Evolutionary conservation across 768 basidiomycete genomes (phyloP), one percentile per base, ranked within the genome.

Genomic region (Lactarius hengduanensis): DNA sequence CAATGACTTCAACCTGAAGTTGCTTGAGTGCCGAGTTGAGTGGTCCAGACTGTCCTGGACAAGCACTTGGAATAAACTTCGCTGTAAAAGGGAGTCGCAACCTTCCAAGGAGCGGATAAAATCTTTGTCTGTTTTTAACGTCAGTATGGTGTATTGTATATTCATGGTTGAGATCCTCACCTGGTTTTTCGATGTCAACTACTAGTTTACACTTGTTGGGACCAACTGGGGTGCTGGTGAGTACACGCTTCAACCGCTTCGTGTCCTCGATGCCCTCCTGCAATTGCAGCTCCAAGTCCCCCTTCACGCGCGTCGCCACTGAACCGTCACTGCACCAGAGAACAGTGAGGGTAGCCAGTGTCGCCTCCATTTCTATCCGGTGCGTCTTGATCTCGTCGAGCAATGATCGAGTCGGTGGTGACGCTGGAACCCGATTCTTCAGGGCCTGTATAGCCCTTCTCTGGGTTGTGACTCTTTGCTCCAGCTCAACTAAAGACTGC

Each of bases 11-110:
- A 61, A 36, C 47, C 34, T 53, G 36, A 38, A 28, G 26, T 61
- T 61, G 61, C 50, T 53, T 47, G 43, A 50, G 5, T 15, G 10
- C 36, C 36, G 36, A 36, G 32, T 61, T 10, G 45, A 22, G 47
- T 61, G 32, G 45, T 53, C 30, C 47, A 53, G 47, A 40, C 32
- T 61, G 61, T 61, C 34, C 7, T 36, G n/a, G 50, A 40, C 50
- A 40, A 61, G 47, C 32, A 61, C 34, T 54, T 53, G 34, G 34
- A 61, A 50, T 22, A 61, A 26, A 18, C 61, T 61, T 61, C 36
- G 13, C 36, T 38, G 47, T 18, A 61, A 26, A 16, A 61, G 34
- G 13, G 61, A 54, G 61, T 16, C 28, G 16, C 28, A 60, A 3
- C 32, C 8, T 47, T 45, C 13, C 57, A 58, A 58, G 40, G 38